These are phyloP conservation scores for Nothophytophthora sp. DNA, from an alignment of 352 stramenopile species.

Conservation along the genomic window DNA sequence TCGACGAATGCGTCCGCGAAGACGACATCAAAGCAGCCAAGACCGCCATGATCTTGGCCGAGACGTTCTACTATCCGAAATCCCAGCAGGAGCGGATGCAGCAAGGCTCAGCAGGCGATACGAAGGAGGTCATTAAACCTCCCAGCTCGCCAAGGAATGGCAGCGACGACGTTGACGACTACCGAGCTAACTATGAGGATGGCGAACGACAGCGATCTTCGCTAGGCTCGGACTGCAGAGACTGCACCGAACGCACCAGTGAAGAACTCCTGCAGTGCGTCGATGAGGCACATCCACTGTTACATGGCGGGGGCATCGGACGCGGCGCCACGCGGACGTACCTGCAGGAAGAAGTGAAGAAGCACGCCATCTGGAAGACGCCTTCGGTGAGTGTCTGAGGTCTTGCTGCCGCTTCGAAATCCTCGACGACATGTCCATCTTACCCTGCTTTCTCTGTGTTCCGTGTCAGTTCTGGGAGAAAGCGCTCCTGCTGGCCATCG, in stretches of 20 bases:
- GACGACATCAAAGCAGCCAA: conserved; percentile 86
- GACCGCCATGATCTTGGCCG: conserved; percentile 86
- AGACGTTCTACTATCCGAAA: conserved; percentile 74
- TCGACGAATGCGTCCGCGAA: conserved; percentile 73
- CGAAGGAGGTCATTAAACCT: not conserved
- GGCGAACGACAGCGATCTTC: conserved; percentile 14
- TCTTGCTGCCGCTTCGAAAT: not conserved
- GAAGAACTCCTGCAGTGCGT: conserved; percentile 37
- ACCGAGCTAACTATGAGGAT: conserved; percentile 6
- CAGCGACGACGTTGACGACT: conserved; percentile 5
- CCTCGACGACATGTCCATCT: not conserved
- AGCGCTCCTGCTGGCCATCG: conserved; percentile 76
- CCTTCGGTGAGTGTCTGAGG: conserved; percentile 39
- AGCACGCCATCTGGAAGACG: conserved; percentile 84
- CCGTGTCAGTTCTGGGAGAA: conserved; percentile 81
- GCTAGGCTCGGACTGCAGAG: conserved; percentile 22
- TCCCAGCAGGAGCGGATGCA: conserved; percentile 1
- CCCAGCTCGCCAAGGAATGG: conserved; percentile 3
- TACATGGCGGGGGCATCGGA: conserved; percentile 35
- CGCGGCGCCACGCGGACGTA: conserved; percentile 68
- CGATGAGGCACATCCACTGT: conserved; percentile 29
- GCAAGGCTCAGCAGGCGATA: not conserved
- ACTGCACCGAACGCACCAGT: conserved; percentile 28
- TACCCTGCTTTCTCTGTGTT: not conserved
- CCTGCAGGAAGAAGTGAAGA: conserved; percentile 83